phyloP scores from a whole-genome alignment of 768 basidiomycete species.

The Xerocomus spinulosus region DNA sequence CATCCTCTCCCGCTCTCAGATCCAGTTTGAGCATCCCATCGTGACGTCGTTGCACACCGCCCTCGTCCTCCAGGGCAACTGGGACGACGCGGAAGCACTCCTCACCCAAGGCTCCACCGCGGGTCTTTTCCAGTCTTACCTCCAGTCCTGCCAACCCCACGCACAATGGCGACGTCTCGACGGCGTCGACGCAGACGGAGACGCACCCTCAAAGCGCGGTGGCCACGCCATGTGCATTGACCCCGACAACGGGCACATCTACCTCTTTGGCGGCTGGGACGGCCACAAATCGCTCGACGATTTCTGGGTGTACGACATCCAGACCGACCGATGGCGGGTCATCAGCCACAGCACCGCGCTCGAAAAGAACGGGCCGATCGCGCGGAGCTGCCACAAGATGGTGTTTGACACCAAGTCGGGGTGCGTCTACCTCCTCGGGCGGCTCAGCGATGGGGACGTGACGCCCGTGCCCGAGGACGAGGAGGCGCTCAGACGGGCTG shows the following conservation, averaged over 20 bases:
- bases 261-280: constrained; percentile 79
- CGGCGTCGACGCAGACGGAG: constrained; percentile 58
- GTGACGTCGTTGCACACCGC: constrained; percentile 59
- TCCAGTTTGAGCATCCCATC: constrained; percentile 59
- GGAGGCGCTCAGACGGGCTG: constrained; percentile 17
- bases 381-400: constrained; percentile 80
- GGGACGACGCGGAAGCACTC: constrained; percentile 51
- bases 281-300: constrained; percentile 70
- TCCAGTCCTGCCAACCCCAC: constrained; percentile 51
- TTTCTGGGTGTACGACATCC: constrained; percentile 70
- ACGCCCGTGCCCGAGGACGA: constrained; percentile 20
- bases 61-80: constrained; percentile 66
- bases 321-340: constrained; percentile 54
- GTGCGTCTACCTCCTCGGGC: constrained; percentile 68
- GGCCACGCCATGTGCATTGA: constrained; percentile 85
- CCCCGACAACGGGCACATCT: constrained; percentile 53
- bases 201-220: constrained; percentile 62
- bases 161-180: constrained; percentile 57
- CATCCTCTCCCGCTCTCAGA: constrained; percentile 19
- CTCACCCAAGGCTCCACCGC: constrained; percentile 46
- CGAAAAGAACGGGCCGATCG: constrained; percentile 62
- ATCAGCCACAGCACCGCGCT: constrained; percentile 51
- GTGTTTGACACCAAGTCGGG: constrained; percentile 69
- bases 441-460: constrained; percentile 55
- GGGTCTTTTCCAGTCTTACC: constrained; percentile 59